These are phyloP conservation scores for Cutaneotrichosporon arboriforme DNA, from an alignment of 1,284 basidiomycete genomes.

Conservation along the genomic window DNA sequence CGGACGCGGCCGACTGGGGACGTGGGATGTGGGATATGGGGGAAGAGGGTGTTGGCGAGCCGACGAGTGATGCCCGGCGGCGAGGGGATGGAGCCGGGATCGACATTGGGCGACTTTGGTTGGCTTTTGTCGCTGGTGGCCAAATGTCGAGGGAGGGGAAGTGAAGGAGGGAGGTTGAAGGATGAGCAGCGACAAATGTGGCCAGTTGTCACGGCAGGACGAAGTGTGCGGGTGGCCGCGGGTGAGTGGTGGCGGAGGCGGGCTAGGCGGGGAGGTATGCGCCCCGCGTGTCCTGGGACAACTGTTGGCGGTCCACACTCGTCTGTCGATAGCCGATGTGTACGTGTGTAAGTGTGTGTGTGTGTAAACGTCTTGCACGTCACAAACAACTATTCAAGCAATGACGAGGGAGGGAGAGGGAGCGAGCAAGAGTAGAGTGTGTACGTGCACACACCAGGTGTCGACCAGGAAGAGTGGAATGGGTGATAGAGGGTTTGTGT, in stretches of 20 bases:
- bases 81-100: conserved; percentile 10
- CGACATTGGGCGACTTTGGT: conserved; percentile 7
- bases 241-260: too few relatives aligned
- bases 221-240: too few relatives aligned
- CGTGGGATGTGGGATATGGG: conserved; percentile 28
- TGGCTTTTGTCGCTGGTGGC: background rate
- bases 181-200: too few relatives aligned
- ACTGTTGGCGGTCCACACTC: background rate
- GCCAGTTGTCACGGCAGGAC: too few relatives aligned
- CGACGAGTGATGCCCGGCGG: conserved; percentile 20
- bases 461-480: too few relatives aligned
- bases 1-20: conserved; percentile 25
- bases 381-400: too few relatives aligned
- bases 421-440: too few relatives aligned
- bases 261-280: background rate
- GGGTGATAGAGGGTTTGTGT: too few relatives aligned
- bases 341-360: background rate
- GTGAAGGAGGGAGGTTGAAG: background rate
- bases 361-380: too few relatives aligned
- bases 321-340: background rate
- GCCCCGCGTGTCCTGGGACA: too few relatives aligned
- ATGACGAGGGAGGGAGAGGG: too few relatives aligned
- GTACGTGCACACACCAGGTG: too few relatives aligned
- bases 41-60: conserved; percentile 24
- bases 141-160: background rate